phyloP scores from a whole-genome alignment of 768 basidiomycete genomes.

The Tubosaeta sp. region DNA sequence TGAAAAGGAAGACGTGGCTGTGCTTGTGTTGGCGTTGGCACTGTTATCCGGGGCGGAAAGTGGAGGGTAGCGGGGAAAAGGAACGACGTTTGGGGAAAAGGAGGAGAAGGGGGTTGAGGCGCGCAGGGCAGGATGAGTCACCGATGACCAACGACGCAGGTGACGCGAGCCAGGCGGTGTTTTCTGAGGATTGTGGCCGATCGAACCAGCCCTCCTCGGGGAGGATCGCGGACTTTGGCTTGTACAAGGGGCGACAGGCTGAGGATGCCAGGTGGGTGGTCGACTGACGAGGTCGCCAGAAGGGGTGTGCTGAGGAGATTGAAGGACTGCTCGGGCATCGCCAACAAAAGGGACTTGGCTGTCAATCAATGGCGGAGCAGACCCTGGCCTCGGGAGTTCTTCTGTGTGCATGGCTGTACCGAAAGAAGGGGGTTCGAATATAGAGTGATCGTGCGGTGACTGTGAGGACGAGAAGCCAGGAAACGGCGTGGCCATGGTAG shows the following conservation, averaged over 20 bases:
- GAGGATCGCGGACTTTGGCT: conserved; percentile 31
- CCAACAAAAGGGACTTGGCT: conserved; percentile 27
- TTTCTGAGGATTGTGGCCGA: conserved; percentile 28
- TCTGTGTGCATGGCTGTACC: conserved; percentile 22
- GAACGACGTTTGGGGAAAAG: conserved; percentile 8
- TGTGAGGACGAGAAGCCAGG: conserved; percentile 30
- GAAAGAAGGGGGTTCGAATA: conserved; percentile 24
- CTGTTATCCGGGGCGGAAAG: conserved; percentile 8
- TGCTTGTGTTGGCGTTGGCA: background rate
- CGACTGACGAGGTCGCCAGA: conserved; percentile 15
- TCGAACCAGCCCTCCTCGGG: conserved; percentile 30
- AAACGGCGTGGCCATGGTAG: conserved; percentile 24
- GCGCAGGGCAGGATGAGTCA: conserved; percentile 25
- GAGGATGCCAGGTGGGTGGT: conserved; percentile 20
- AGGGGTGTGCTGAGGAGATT: conserved; percentile 12
- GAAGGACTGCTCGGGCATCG: conserved; percentile 22
- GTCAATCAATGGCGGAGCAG: conserved; percentile 28
- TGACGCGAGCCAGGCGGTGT: conserved; percentile 27
- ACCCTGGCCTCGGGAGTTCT: conserved; percentile 25
- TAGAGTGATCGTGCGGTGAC: conserved; percentile 26
- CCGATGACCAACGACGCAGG: conserved; percentile 30
- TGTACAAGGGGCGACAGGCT: conserved; percentile 10
- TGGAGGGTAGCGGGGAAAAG: conserved; percentile 19
- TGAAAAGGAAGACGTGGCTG: conserved; percentile 1
- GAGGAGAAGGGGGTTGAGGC: conserved; percentile 15